These are phyloP conservation scores for Grosmannia huntii DNA, from an alignment of 2,329 filamentous ascomycete species.

Conservation along the genomic window DNA sequence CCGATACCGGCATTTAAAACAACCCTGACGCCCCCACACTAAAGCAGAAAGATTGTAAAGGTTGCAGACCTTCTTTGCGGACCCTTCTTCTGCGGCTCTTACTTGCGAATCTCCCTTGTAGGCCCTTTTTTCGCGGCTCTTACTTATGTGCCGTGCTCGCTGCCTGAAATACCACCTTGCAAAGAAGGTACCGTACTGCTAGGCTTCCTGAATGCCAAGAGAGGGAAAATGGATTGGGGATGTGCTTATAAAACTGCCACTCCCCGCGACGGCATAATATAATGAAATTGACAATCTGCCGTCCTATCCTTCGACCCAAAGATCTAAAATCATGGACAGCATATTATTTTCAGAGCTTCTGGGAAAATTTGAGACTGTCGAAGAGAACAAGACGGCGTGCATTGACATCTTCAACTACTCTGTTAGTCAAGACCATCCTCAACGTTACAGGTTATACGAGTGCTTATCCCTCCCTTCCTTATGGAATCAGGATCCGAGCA, in stretches of 20 bases:
- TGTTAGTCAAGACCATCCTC: slow-evolving; percentile 2
- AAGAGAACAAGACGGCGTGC: slow-evolving; percentile 5
- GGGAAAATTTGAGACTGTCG: neutral
- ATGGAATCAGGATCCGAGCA: neutral
- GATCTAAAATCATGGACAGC: neutral
- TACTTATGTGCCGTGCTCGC: too few species aligned
- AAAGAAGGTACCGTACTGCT: too few species aligned
- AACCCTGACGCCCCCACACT: too few species aligned
- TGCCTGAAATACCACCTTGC: too few species aligned
- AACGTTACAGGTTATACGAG: neutral
- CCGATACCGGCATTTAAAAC: too few species aligned
- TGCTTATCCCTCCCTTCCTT: neutral
- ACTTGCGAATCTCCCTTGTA: too few species aligned
- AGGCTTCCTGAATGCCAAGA: too few species aligned
- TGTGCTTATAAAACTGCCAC: neutral
- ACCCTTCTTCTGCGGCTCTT: too few species aligned
- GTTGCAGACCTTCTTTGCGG: too few species aligned
- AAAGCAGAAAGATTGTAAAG: too few species aligned
- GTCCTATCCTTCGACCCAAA: neutral
- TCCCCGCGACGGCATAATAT: neutral
- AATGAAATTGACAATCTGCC: neutral
- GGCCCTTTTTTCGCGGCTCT: too few species aligned
- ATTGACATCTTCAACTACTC: slow-evolving; percentile 14
- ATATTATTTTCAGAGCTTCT: neutral
- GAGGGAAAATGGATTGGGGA: too few species aligned